Base-by-base conservation (phyloP, 108 stramenopile genomes). In the Aureococcus anophagefferens region DNA sequence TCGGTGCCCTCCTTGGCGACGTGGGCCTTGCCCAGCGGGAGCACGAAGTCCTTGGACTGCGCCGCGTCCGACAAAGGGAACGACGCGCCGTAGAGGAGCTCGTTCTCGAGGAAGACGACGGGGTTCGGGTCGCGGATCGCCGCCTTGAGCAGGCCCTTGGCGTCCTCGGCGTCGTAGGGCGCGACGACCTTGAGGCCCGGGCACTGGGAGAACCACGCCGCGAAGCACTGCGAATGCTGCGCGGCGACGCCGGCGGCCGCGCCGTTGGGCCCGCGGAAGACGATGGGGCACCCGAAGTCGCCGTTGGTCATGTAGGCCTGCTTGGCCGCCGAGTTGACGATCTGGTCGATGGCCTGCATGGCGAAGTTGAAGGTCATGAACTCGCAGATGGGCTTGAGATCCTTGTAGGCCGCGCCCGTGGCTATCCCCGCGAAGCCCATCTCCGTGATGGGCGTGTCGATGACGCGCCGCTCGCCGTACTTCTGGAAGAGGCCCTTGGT, bases 321-420 rank as follows among this genome's bases (percentile, higher is more conserved):
- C 83, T 99, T 99, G 69, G 98, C 98, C 17, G 96, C 96, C 35
- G 88, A 87, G 74, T 97, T 99, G 44, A 99, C 78, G 72, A 99
- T 85, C 75, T 99, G 96, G 86, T 99, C 98, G 75, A 99, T 97
- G 35, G 98, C 98, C 77, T 99, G 98, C 92, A 99, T 94, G 65
- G 93, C 89, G 78, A 99, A 99, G 82, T 99, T 99, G 82, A 92
- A 94, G 30, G 98, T 99, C 98, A 99, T 99, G 86, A 98, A 99
- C 86, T 99, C 98, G 33, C 98, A 89, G 68, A 99, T 85, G 35
- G 98, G 98, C 68, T 84, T 77, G 7, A 97, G 76, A 77, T 96
- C 92, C 72, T 94, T 88, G 83, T 92, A 94, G 66, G 96, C 90
- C 29, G 96, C 87, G 18, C 98, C 98, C 16, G 92, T 83, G 65